phyloP scores from a whole-genome alignment of 805 yeast species.

The Sugiyamaella valdiviana region DNA sequence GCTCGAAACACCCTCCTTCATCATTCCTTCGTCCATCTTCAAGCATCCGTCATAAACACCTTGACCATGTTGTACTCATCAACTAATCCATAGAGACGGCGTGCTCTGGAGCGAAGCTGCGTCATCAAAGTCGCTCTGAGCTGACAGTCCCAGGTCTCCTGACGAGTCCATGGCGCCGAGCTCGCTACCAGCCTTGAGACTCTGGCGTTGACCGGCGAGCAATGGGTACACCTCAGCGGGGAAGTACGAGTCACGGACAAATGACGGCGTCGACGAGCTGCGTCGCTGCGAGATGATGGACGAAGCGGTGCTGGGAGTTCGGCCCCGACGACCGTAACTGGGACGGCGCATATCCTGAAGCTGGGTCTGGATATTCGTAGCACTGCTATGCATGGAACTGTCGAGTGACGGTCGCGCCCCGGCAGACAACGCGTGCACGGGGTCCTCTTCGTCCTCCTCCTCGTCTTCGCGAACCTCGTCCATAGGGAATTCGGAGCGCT shows the following conservation, averaged over 20 bases:
- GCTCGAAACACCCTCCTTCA: too few species aligned
- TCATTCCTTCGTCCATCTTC: too few species aligned
- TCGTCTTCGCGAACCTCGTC: conserved; percentile 1
- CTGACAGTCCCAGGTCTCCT: conserved; percentile 17
- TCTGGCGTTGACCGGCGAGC: conserved; percentile 7
- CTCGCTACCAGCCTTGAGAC: conserved; percentile 11
- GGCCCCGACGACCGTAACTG: background rate
- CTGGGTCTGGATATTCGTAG: background rate
- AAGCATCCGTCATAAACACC: too few species aligned
- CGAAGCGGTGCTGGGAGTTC: background rate
- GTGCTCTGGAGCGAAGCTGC: conserved; percentile 19
- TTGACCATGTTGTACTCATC: too few species aligned
- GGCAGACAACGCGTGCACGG: conserved; percentile 1
- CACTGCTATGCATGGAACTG: background rate
- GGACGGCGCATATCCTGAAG: background rate
- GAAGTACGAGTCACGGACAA: background rate
- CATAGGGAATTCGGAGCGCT: background rate
- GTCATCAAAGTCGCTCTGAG: conserved; percentile 17
- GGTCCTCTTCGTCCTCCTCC: conserved; percentile 9
- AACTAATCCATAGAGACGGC: conserved; percentile 19
- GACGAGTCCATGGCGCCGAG: conserved; percentile 15
- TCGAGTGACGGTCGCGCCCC: background rate
- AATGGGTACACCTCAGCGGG: conserved; percentile 13
- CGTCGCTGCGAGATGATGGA: background rate
- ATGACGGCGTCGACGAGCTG: conserved; percentile 6